Evolutionary conservation across 73 alveolate species (phyloP).

Genomic region (Paramecium tetraurelia): DNA sequence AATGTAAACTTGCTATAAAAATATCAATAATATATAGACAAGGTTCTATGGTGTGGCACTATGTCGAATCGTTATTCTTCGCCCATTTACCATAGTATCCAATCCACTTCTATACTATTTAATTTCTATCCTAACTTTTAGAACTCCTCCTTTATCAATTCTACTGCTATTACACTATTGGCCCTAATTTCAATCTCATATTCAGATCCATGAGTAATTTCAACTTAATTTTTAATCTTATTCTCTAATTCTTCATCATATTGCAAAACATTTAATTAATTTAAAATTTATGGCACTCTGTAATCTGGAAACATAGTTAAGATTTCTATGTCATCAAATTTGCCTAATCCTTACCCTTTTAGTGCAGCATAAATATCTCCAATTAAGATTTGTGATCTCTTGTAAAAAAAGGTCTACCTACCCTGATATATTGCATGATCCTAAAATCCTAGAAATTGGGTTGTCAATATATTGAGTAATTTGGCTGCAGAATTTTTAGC

Average conservation of each 20-base stretch:
- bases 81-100: slow-evolving; percentile 85
- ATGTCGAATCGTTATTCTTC: slow-evolving; percentile 67
- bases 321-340: slow-evolving; percentile 74
- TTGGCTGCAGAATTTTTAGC: slow-evolving; percentile 73
- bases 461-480: slow-evolving; percentile 29
- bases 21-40: slow-evolving; percentile 74
- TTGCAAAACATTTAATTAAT: slow-evolving; percentile 72
- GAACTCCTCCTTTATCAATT: slow-evolving; percentile 64
- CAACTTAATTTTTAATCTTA: slow-evolving; percentile 65
- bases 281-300: slow-evolving; percentile 85
- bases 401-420: slow-evolving; percentile 85
- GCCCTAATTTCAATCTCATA: slow-evolving; percentile 86
- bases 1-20: neutral
- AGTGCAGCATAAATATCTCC: slow-evolving; percentile 90
- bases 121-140: slow-evolving; percentile 58
- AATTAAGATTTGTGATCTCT: slow-evolving; percentile 93
- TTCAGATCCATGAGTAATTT: slow-evolving; percentile 70
- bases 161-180: slow-evolving; percentile 75
- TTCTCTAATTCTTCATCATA: slow-evolving; percentile 67
- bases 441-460: slow-evolving; percentile 85
- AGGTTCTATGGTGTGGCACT: slow-evolving; percentile 80
- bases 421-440: slow-evolving; percentile 94
- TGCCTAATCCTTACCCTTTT: slow-evolving; percentile 64
- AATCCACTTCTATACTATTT: slow-evolving; percentile 74
- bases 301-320: slow-evolving; percentile 98